Conservation (phyloP, 371 early-diverging fungal species). For the Mortierella sp. region DNA sequence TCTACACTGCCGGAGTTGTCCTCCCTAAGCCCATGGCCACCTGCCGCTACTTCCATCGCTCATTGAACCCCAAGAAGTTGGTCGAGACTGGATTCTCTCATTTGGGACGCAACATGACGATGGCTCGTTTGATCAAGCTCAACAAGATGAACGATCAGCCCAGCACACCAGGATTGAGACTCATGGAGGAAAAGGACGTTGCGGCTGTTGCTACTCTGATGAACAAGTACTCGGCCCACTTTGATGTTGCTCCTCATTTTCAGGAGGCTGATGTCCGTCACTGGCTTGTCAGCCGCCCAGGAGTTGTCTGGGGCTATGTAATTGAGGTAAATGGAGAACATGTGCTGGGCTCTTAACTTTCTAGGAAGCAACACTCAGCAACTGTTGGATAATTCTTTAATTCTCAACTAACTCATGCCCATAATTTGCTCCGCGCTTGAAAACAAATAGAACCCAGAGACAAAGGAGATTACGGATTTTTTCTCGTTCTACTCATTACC, state of each 20-base stretch:
- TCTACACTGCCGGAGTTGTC: slow-evolving; percentile 96
- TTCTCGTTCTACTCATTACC: slow-evolving; percentile 95
- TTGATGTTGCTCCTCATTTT: slow-evolving; percentile 82
- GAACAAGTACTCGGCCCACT: slow-evolving; percentile 78
- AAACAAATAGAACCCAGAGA: slow-evolving; percentile 63
- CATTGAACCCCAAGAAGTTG: slow-evolving; percentile 93
- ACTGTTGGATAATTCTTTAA: background rate
- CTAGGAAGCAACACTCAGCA: background rate
- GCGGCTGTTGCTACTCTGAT: slow-evolving; percentile 78
- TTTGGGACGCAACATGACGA: slow-evolving; percentile 77
- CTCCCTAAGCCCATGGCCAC: slow-evolving; percentile 93
- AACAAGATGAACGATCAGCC: slow-evolving; percentile 80
- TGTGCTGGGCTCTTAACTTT: background rate
- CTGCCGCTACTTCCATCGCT: slow-evolving; percentile 92
- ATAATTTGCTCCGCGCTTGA: background rate
- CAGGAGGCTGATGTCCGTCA: slow-evolving; percentile 91
- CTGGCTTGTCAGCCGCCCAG: slow-evolving; percentile 88
- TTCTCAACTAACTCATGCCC: background rate
- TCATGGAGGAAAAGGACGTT: slow-evolving; percentile 84
- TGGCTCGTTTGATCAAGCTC: slow-evolving; percentile 80
- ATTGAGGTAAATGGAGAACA: slow-evolving; percentile 73
- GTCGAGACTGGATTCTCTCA: slow-evolving; percentile 93
- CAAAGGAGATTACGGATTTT: slow-evolving; percentile 83
- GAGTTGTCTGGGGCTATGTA: slow-evolving; percentile 94
- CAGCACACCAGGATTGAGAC: slow-evolving; percentile 79